Evolutionary conservation across 139 green algal genomes (phyloP).

Genomic region (Chlamydomonas incerta): DNA sequence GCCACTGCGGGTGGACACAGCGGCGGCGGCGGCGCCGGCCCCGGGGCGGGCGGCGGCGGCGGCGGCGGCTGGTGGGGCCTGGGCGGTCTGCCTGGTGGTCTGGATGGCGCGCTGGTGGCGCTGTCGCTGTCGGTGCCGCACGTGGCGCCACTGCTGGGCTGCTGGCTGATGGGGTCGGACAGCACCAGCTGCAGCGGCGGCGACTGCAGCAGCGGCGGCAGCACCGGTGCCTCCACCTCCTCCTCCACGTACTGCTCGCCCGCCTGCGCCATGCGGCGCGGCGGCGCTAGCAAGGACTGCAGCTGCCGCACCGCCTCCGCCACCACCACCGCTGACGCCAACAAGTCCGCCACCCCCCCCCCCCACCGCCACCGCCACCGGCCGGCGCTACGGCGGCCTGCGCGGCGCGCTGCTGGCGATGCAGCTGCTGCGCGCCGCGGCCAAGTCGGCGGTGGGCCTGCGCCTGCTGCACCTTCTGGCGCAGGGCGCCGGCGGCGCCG

Average conservation of each 20-base stretch:
- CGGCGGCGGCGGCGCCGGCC: too few relatives aligned
- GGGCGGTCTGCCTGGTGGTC: neutral
- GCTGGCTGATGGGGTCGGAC: too few relatives aligned
- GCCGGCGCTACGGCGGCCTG: neutral
- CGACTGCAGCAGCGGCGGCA: neutral
- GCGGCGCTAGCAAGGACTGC: neutral
- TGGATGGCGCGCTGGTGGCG: neutral
- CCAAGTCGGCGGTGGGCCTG: conserved; percentile 2
- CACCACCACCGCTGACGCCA: neutral
- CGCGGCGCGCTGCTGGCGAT: neutral
- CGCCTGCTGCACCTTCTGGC: neutral
- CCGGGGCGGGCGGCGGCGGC: too few relatives aligned
- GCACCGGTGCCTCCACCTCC: neutral
- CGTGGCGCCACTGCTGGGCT: conserved; percentile 2
- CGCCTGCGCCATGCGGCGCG: neutral
- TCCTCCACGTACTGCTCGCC: neutral
- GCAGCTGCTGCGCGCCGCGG: neutral
- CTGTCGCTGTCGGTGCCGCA: conserved; percentile 1
- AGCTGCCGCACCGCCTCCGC: neutral
- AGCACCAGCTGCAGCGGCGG: neutral
- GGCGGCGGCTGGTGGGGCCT: too few relatives aligned
- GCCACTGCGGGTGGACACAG: too few relatives aligned
- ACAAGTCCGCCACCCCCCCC: neutral
- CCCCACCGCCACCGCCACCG: neutral
- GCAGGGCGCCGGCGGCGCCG: neutral